These are phyloP conservation scores for Rhodotorula sp. DNA, from an alignment of 1,284 basidiomycete species.

Conservation along the genomic window DNA sequence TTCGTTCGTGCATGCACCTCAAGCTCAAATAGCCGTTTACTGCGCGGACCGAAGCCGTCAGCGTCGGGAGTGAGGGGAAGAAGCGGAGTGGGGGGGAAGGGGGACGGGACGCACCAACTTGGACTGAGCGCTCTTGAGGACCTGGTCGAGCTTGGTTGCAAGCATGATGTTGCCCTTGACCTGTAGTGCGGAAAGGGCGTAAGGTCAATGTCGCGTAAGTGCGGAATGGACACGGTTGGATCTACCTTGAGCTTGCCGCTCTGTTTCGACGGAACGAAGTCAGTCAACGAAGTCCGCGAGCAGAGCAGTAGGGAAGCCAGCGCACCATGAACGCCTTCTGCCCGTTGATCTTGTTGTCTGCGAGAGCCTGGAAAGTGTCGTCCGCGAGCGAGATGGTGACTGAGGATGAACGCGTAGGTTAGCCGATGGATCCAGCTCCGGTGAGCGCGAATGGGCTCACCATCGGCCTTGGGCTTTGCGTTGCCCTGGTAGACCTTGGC, in stretches of 20 bases:
- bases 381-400: slow-evolving; percentile 70
- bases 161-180: slow-evolving; percentile 44
- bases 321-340: slow-evolving; percentile 61
- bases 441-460: no score
- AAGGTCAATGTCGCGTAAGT: no score
- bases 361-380: slow-evolving; percentile 54
- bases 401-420: no score
- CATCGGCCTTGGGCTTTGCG: slow-evolving; percentile 56
- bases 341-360: slow-evolving; percentile 61
- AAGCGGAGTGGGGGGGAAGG: background rate
- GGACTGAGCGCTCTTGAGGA: slow-evolving; percentile 59
- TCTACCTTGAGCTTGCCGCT: no score
- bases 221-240: no score
- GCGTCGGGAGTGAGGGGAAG: background rate
- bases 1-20: no score
- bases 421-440: no score
- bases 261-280: no score
- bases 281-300: no score
- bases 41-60: background rate
- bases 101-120: slow-evolving; percentile 4
- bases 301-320: no score
- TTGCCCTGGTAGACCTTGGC: slow-evolving; percentile 75
- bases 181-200: slow-evolving; percentile 1
- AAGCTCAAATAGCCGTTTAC: background rate
- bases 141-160: slow-evolving; percentile 74